phyloP scores from a whole-genome alignment of 2,329 filamentous ascomycete species.

The Paecilomyces sp. region DNA sequence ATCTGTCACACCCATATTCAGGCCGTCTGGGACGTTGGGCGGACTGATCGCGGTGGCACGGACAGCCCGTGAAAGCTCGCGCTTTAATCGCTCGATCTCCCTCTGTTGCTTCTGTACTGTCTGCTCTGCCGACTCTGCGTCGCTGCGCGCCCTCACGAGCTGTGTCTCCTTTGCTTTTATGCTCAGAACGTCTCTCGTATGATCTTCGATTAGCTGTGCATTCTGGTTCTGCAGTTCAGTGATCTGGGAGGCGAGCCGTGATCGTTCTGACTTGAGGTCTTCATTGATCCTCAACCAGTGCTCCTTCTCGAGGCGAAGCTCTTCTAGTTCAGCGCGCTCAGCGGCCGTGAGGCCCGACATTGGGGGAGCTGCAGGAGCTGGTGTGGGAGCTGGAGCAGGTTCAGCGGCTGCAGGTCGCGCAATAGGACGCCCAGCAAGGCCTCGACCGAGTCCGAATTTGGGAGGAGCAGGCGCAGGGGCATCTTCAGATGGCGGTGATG shows the following conservation, averaged over 20 bases:
- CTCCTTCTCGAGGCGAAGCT: conserved; percentile 77
- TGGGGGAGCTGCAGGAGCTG: conserved; percentile 47
- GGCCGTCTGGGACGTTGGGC: conserved; percentile 44
- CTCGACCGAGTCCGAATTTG: conserved; percentile 61
- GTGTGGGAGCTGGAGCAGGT: conserved; percentile 21
- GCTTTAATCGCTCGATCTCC: conserved; percentile 89
- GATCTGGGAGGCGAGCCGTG: conserved; percentile 76
- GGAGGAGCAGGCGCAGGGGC: conserved; percentile 32
- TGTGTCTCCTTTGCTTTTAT: conserved; percentile 99
- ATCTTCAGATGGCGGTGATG: conserved; percentile 41
- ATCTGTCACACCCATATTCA: conserved; percentile 45
- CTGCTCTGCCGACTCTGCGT: conserved; percentile 82
- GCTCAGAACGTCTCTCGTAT: conserved; percentile 87
- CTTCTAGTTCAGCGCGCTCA: conserved; percentile 90
- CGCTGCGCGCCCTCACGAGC: conserved; percentile 80
- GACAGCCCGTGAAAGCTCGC: conserved; percentile 57
- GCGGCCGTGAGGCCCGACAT: conserved; percentile 62
- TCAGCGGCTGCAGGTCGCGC: conserved; percentile 55
- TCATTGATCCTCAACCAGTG: conserved; percentile 67
- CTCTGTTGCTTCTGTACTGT: conserved; percentile 75
- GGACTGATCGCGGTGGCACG: conserved; percentile 34
- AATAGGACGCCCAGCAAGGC: conserved; percentile 78
- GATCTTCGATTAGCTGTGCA: conserved; percentile 91
- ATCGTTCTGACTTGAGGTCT: conserved; percentile 73
- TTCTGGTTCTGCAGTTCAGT: conserved; percentile 96